Percentiles rank a stretch among this genome's conserved stretches.
phyloP scores from a whole-genome alignment of 164 flowering plant species.

The Macadamia integrifolia region DNA sequence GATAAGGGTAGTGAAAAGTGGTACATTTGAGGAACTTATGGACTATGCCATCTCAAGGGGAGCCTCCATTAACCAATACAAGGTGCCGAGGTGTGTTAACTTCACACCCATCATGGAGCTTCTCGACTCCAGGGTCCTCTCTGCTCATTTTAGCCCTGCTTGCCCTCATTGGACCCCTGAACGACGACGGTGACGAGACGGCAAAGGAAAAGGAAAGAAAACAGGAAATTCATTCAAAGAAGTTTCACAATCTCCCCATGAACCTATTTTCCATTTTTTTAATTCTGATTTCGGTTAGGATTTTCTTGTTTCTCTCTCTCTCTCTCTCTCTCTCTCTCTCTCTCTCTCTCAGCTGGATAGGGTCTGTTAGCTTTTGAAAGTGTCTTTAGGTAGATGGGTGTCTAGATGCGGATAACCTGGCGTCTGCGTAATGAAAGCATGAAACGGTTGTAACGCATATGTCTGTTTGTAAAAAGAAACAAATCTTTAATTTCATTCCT shows the following conservation, averaged over 20 bases:
- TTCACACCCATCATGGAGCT: conserved; percentile 64
- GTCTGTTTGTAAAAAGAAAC: too few relatives aligned
- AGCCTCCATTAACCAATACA: conserved; percentile 79
- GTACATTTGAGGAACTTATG: conserved; percentile 83
- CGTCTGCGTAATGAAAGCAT: too few relatives aligned
- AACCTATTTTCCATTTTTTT: not conserved
- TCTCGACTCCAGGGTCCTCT: conserved; percentile 55
- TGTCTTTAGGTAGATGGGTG: too few relatives aligned
- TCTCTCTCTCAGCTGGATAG: too few relatives aligned
- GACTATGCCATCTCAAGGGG: conserved; percentile 80
- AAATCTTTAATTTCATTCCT: too few relatives aligned
- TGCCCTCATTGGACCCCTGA: conserved; percentile 57
- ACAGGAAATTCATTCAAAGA: not conserved
- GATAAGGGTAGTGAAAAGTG: conserved; percentile 57
- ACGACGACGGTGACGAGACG: conserved; percentile 20
- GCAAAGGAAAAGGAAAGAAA: not conserved
- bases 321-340: too few relatives aligned
- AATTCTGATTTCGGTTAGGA: not conserved
- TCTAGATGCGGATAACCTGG: too few relatives aligned
- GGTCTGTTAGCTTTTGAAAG: too few relatives aligned
- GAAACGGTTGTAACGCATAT: too few relatives aligned
- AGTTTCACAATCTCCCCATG: too few relatives aligned
- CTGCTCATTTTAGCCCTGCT: conserved; percentile 54
- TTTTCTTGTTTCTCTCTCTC: too few relatives aligned
- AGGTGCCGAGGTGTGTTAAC: conserved; percentile 72